These are phyloP conservation scores for Botrytis tulipae DNA, from an alignment of 2,329 filamentous ascomycete genomes.

Conservation along the genomic window DNA sequence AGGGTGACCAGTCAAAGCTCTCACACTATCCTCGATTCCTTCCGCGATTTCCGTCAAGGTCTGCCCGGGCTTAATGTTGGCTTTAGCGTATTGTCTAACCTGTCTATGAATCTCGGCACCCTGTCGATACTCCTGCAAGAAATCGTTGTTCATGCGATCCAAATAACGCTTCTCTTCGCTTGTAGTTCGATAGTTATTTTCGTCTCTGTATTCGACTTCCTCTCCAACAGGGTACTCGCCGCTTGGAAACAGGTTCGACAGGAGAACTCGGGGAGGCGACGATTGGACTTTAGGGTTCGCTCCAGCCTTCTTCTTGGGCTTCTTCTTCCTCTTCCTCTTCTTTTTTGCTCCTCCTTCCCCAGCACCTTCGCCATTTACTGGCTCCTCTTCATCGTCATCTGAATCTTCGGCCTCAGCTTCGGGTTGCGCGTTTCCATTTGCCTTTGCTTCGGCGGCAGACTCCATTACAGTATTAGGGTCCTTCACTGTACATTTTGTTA, in stretches of 20 bases:
- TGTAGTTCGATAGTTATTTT: slow-evolving; percentile 77
- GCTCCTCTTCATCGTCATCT: slow-evolving; percentile 52
- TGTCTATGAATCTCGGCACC: slow-evolving; percentile 88
- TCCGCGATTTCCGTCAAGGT: slow-evolving; percentile 78
- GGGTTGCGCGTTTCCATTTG: slow-evolving; percentile 29
- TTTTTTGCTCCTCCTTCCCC: slow-evolving; percentile 49
- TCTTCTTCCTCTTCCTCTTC: slow-evolving; percentile 71
- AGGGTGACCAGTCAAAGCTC: slow-evolving; percentile 71
- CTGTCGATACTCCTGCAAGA: slow-evolving; percentile 76
- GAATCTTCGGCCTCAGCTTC: slow-evolving; percentile 46
- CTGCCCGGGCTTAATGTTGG: slow-evolving; percentile 78
- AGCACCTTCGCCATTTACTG: slow-evolving; percentile 40
- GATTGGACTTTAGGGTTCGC: slow-evolving; percentile 65
- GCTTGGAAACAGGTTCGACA: slow-evolving; percentile 72
- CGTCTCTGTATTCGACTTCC: slow-evolving; percentile 73
- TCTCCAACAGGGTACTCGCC: slow-evolving; percentile 73
- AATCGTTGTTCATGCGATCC: slow-evolving; percentile 76
- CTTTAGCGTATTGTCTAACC: slow-evolving; percentile 79
- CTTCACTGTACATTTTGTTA: slow-evolving; percentile 31
- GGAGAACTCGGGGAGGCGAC: slow-evolving; percentile 70
- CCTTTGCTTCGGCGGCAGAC: slow-evolving; percentile 32
- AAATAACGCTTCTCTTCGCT: slow-evolving; percentile 81
- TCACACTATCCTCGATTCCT: slow-evolving; percentile 81
- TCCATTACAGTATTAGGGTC: slow-evolving; percentile 36
- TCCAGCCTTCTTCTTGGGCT: slow-evolving; percentile 64